Evolutionary conservation across 2,329 filamentous ascomycete species (phyloP).

Genomic region (Calonectria fujianensis): DNA sequence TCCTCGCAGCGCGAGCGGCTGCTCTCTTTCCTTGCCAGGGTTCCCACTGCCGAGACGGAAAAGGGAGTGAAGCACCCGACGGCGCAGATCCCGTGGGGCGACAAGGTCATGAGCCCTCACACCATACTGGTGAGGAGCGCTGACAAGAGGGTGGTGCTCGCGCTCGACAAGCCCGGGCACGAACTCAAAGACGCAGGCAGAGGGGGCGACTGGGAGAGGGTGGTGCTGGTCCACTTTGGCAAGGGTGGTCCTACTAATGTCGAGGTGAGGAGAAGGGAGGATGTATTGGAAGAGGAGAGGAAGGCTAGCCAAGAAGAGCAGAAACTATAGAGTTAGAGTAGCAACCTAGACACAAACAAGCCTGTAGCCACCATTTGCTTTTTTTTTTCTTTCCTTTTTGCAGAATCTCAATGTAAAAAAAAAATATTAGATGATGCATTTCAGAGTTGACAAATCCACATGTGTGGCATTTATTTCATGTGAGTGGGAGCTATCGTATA

Average conservation of each 20-base stretch:
- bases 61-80: constrained; percentile 64
- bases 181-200: constrained; percentile 70
- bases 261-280: constrained; percentile 70
- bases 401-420: not conserved
- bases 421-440: not conserved
- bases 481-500: constrained; percentile 46
- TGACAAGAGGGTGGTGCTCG: constrained; percentile 71
- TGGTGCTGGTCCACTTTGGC: constrained; percentile 73
- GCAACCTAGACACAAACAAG: not conserved
- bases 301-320: constrained; percentile 51
- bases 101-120: constrained; percentile 77
- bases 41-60: constrained; percentile 65
- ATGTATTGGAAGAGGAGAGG: constrained; percentile 69
- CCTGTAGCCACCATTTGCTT: not conserved
- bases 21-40: constrained; percentile 69
- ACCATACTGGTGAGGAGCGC: constrained; percentile 65
- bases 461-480: constrained; percentile 8
- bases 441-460: constrained; percentile 17
- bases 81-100: constrained; percentile 71
- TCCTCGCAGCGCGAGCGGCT: constrained; percentile 71
- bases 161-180: constrained; percentile 74
- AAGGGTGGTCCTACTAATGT: constrained; percentile 72
- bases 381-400: not conserved
- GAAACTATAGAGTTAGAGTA: constrained; percentile 52
- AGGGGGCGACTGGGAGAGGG: constrained; percentile 75